Evolutionary conservation across 2,329 filamentous ascomycete species (phyloP).

Genomic region (Nemania sp.): DNA sequence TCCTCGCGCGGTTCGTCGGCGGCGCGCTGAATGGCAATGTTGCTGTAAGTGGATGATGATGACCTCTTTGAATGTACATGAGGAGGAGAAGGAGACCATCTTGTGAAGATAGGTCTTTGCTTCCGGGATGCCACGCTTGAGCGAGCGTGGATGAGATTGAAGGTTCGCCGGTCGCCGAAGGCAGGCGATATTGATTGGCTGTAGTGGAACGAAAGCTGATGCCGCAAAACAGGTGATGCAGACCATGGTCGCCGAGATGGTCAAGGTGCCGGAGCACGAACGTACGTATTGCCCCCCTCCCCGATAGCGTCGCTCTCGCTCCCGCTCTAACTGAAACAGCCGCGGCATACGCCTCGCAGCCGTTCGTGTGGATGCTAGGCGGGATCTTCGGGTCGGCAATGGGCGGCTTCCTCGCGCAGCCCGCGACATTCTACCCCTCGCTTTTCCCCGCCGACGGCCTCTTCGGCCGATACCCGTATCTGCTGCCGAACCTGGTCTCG

Average conservation of each 20-base stretch:
- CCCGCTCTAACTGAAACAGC: constrained; percentile 26
- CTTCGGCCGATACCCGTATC: constrained; percentile 69
- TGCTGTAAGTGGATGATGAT: constrained; percentile 35
- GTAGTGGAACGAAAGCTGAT: constrained; percentile 1
- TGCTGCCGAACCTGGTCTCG: constrained; percentile 70
- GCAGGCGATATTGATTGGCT: not conserved
- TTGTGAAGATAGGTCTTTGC: too few species aligned
- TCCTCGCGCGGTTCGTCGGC: constrained; percentile 47
- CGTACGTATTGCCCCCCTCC: too few species aligned
- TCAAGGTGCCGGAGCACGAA: constrained; percentile 48
- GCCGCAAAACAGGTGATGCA: constrained; percentile 42
- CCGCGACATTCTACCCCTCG: constrained; percentile 42
- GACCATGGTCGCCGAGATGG: constrained; percentile 50
- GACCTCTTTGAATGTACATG: not conserved
- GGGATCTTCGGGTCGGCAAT: constrained; percentile 45
- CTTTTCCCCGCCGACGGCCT: constrained; percentile 47
- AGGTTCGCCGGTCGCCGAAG: not conserved
- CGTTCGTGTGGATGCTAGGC: constrained; percentile 46
- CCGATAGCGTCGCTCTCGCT: too few species aligned
- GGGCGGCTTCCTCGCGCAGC: constrained; percentile 45
- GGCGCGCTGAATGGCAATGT: constrained; percentile 48
- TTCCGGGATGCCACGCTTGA: too few species aligned
- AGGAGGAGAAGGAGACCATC: too few species aligned
- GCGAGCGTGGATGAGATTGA: not conserved
- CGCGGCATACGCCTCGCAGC: constrained; percentile 44